Conservation (phyloP, 805 yeast genomes). For the Priceomyces fermenticarens region DNA sequence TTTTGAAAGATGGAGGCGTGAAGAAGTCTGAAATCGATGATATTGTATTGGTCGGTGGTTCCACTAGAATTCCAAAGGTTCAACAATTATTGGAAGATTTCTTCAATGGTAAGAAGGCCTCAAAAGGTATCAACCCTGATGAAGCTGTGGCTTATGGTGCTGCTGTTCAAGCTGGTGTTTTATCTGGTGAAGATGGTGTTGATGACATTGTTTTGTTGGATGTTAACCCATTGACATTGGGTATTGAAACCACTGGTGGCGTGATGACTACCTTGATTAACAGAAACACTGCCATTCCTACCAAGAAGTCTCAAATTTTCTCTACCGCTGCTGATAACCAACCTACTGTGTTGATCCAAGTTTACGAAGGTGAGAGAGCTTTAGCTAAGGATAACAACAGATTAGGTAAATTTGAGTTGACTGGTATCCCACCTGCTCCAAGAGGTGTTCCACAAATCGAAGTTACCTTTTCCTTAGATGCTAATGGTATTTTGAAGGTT, state of each 20-base stretch:
- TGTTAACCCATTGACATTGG: conserved; percentile 97
- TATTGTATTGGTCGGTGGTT: conserved; percentile 48
- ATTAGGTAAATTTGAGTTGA: conserved; percentile 97
- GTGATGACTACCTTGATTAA: conserved; percentile 98
- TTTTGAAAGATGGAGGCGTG: conserved; percentile 43
- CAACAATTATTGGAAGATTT: conserved; percentile 45
- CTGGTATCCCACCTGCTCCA: conserved; percentile 96
- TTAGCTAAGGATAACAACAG: conserved; percentile 96
- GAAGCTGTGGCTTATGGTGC: conserved; percentile 63
- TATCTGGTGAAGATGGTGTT: conserved; percentile 94
- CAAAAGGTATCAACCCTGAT: conserved; percentile 49
- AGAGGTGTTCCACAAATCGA: conserved; percentile 99
- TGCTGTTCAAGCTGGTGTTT: conserved; percentile 98
- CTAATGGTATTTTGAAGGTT: conserved; percentile 99
- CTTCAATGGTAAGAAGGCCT: conserved; percentile 56
- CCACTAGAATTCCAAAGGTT: conserved; percentile 50
- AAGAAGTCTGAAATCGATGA: conserved; percentile 46
- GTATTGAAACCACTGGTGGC: conserved; percentile 99
- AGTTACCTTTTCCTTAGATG: conserved; percentile 98
- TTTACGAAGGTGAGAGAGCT: conserved; percentile 99
- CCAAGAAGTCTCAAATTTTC: conserved; percentile 98
- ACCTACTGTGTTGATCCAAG: conserved; percentile 98
- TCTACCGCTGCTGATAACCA: conserved; percentile 98
- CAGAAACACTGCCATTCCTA: conserved; percentile 99
- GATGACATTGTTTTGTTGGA: conserved; percentile 93